Percentiles rank a stretch among this genome's conserved stretches.
These are phyloP conservation scores for Auriscalpium orientale DNA, from an alignment of 768 basidiomycete genomes.

Conservation along the genomic window DNA sequence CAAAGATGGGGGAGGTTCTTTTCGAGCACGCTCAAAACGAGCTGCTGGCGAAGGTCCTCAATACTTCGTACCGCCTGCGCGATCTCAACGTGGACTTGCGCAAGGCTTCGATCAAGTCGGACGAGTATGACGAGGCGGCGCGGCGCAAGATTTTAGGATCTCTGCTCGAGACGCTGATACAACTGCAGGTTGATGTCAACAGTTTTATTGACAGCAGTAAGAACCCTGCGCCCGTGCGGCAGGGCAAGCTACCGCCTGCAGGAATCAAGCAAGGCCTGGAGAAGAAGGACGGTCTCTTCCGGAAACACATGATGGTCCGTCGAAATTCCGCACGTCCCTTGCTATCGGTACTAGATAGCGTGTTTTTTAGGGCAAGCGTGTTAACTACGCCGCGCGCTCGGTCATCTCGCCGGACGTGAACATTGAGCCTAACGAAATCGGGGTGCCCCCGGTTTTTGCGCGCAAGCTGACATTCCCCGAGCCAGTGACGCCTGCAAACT, in stretches of 20 bases:
- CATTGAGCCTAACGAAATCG: slow-evolving; percentile 98
- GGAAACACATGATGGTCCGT: slow-evolving; percentile 97
- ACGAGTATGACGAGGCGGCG: slow-evolving; percentile 37
- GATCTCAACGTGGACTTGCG: slow-evolving; percentile 66
- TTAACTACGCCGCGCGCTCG: slow-evolving; percentile 99
- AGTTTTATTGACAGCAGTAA: slow-evolving; percentile 96
- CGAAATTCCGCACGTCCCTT: slow-evolving; percentile 4
- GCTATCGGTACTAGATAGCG: not conserved
- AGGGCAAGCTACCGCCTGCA: slow-evolving; percentile 84
- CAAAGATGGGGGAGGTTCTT: slow-evolving; percentile 82
- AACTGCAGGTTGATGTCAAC: slow-evolving; percentile 92
- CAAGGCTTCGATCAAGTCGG: slow-evolving; percentile 53
- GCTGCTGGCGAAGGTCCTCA: slow-evolving; percentile 71
- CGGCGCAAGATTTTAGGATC: slow-evolving; percentile 52
- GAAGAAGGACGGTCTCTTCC: slow-evolving; percentile 97
- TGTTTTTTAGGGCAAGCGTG: slow-evolving; percentile 81
- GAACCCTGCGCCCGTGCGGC: slow-evolving; percentile 77
- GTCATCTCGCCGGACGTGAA: slow-evolving; percentile 99
- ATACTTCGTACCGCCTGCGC: slow-evolving; percentile 71
- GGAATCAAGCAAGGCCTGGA: slow-evolving; percentile 96
- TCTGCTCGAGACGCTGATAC: slow-evolving; percentile 76
- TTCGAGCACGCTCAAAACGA: slow-evolving; percentile 98
- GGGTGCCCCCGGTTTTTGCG: slow-evolving; percentile 95
- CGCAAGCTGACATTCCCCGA: slow-evolving; percentile 96
- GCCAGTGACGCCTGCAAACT: slow-evolving; percentile 88